Evolutionary conservation across 2,329 filamentous ascomycete genomes (phyloP).

Genomic region (Ophiostoma piceae): DNA sequence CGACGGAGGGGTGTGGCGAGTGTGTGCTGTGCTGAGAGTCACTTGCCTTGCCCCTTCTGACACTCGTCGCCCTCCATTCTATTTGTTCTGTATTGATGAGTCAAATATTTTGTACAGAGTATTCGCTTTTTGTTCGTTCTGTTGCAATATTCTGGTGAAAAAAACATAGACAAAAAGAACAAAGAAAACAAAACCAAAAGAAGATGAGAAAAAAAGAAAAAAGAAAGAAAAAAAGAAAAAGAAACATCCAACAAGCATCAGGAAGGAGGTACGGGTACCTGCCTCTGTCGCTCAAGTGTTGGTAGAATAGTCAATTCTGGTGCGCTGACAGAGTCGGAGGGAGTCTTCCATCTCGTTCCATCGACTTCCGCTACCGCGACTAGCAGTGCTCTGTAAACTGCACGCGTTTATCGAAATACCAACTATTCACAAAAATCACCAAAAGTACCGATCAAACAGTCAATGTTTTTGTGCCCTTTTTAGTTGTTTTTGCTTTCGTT

Average conservation of each 20-base stretch:
- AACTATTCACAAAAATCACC: too few species aligned
- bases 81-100: neutral
- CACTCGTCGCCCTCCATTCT: constrained; percentile 17
- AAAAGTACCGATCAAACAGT: too few species aligned
- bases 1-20: neutral
- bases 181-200: too few species aligned
- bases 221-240: too few species aligned
- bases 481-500: too few species aligned
- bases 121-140: neutral
- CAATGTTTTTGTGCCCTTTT: too few species aligned
- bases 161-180: too few species aligned
- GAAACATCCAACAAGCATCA: neutral
- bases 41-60: neutral
- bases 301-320: neutral
- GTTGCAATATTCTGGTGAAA: too few species aligned
- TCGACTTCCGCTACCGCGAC: neutral
- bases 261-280: constrained; percentile 3
- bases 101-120: neutral
- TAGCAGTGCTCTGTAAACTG: too few species aligned
- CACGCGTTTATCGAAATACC: too few species aligned
- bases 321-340: too few species aligned
- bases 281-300: neutral
- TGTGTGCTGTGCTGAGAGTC: neutral
- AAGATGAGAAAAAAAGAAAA: too few species aligned
- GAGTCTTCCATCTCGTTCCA: constrained; percentile 1